Evolutionary conservation across 2,329 filamentous ascomycete species (phyloP), one percentile per base, ranked within the genome.

Genomic region (Ilyonectria mors-panacis): DNA sequence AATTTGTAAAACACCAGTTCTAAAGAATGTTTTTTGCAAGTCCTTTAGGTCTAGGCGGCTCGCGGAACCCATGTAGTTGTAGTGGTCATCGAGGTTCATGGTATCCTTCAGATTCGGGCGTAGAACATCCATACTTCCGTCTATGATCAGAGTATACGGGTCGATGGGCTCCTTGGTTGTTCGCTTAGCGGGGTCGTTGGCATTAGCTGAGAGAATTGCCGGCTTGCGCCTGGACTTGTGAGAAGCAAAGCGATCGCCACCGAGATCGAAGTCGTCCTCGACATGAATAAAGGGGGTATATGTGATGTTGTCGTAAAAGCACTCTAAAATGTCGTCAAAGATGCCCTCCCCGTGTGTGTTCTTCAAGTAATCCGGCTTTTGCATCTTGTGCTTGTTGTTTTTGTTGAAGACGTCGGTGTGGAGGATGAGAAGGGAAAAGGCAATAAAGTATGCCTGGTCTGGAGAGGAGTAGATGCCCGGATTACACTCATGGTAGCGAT

Each of bases 321-420:
- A 98, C 76, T 94, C 94, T 15, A 98, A 85, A 47, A 98, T 93
- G 71, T 98, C 95, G 72, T 97, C 93, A 59, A 93, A 93, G n/a
- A 98, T 93, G 15, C 94, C 94, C 78, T 98, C 95, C 3, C 93
- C 94, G 23, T 91, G 91, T 0, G 95, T 97, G 78, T 98, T 98
- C 81, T 97, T 98, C 73, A 98, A 87, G 81, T 99, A 99, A 77
- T 98, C 96, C 1, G 88, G 84, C 78, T 97, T 97, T 77, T 97
- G 94, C 96, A 99, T 99, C 82, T 99, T 99, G 80, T 96, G 89
- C 83, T 98, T 98, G 84, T 98, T 98, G 84, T 98, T 99, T 82
- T 97, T 97, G 85, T 99, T 99, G 89, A 98, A 98, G n/a, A 97
- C 94, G 78, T 99, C 96, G 0, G 96, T 98, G 76, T 99, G 96